Conservation (phyloP, 345 rosid genomes). For the Brassica rapa region DNA sequence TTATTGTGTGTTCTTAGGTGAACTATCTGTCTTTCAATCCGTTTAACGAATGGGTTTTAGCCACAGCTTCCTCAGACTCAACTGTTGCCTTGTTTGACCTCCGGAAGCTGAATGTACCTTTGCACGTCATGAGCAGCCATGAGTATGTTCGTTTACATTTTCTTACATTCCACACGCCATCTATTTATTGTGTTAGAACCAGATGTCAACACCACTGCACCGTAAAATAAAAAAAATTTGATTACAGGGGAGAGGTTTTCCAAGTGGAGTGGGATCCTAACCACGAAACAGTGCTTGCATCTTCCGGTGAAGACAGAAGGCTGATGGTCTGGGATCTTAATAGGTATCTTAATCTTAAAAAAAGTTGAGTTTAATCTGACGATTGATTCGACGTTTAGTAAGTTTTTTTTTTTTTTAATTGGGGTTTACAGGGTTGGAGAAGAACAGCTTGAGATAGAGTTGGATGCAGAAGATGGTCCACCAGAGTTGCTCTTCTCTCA, state of each 20-base stretch:
- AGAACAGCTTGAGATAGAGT: conserved; percentile 75
- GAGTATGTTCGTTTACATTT: conserved; percentile 47
- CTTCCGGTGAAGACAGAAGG: conserved; percentile 92
- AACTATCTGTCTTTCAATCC: conserved; percentile 90
- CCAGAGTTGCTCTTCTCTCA: conserved; percentile 89
- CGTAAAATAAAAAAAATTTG: background rate
- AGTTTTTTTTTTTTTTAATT: background rate
- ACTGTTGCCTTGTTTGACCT: conserved; percentile 80
- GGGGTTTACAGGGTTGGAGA: conserved; percentile 66
- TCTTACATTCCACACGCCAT: background rate
- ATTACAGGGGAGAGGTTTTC: conserved; percentile 60
- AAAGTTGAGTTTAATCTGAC: background rate
- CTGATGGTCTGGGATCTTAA: conserved; percentile 90
- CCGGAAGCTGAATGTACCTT: conserved; percentile 64
- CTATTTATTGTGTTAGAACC: background rate
- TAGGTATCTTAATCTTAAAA: conserved; percentile 50
- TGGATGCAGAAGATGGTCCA: conserved; percentile 88
- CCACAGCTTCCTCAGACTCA: conserved; percentile 91
- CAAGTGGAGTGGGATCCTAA: conserved; percentile 99
- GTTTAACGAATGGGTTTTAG: conserved; percentile 80
- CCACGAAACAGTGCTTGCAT: conserved; percentile 88
- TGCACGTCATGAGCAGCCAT: conserved; percentile 77
- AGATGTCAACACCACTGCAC: background rate
- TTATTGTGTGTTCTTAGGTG: conserved; percentile 46
- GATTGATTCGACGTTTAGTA: background rate